A percentile compares a stretch with the other conserved stretches of the same genome.
These are phyloP conservation scores for Verbascum thapsus DNA, from an alignment of 257 asterid species.

Conservation along the genomic window DNA sequence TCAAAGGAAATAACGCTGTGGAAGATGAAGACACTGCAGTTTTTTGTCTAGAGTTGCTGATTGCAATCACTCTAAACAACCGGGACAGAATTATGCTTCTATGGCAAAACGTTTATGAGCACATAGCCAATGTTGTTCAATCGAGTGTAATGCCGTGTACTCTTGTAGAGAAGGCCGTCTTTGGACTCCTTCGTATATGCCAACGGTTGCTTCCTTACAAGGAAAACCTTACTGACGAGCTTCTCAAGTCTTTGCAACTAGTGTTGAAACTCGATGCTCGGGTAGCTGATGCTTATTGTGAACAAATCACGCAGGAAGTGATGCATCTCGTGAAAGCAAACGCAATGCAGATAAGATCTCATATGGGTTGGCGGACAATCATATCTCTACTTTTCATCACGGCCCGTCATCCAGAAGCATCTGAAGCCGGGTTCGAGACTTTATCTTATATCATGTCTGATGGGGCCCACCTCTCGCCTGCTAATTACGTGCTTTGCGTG, in stretches of 20 bases:
- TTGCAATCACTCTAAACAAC: slow-evolving; percentile 74
- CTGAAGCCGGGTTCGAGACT: slow-evolving; percentile 87
- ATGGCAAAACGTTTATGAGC: slow-evolving; percentile 85
- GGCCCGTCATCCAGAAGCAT: slow-evolving; percentile 96
- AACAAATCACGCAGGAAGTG: slow-evolving; percentile 88
- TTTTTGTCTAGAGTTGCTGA: slow-evolving; percentile 82
- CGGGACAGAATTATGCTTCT: slow-evolving; percentile 89
- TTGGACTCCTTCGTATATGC: slow-evolving; percentile 90
- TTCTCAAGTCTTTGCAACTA: slow-evolving; percentile 83
- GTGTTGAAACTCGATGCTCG: slow-evolving; percentile 90
- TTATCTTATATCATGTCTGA: slow-evolving; percentile 79
- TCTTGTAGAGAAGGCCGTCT: slow-evolving; percentile 91
- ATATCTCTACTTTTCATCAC: slow-evolving; percentile 82
- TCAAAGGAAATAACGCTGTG: slow-evolving; percentile 49
- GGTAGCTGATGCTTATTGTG: slow-evolving; percentile 94
- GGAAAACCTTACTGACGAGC: slow-evolving; percentile 87
- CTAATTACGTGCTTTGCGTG: slow-evolving; percentile 79
- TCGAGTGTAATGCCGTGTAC: slow-evolving; percentile 83
- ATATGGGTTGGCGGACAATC: slow-evolving; percentile 87
- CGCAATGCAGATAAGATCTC: slow-evolving; percentile 87
- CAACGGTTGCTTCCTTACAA: slow-evolving; percentile 92
- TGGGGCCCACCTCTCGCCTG: slow-evolving; percentile 83
- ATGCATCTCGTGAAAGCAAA: slow-evolving; percentile 89
- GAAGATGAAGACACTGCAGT: slow-evolving; percentile 78
- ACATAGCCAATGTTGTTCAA: slow-evolving; percentile 77